Conservation (phyloP, 768 basidiomycete species). For the Amyloporia xantha region DNA sequence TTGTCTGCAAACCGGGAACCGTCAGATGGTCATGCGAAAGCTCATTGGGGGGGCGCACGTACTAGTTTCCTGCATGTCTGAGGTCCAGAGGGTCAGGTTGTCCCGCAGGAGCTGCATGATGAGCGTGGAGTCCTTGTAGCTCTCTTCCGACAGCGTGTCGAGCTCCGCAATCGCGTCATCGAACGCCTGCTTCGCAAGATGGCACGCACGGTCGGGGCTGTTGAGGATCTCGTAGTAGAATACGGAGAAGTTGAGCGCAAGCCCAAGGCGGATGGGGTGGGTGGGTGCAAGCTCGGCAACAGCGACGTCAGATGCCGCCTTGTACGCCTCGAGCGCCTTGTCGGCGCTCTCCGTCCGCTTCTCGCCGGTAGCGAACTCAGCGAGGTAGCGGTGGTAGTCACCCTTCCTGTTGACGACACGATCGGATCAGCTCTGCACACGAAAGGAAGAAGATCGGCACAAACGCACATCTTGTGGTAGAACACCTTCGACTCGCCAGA, state of each 20-base stretch:
- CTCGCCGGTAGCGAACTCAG: constrained; percentile 95
- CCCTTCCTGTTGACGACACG: constrained; percentile 66
- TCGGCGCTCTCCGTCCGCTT: constrained; percentile 94
- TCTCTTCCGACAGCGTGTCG: constrained; percentile 95
- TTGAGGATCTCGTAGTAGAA: constrained; percentile 99
- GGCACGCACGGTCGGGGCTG: constrained; percentile 95
- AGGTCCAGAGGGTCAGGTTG: constrained; percentile 96
- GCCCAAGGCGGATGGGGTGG: constrained; percentile 95
- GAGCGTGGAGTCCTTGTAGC: constrained; percentile 96
- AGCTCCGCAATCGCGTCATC: constrained; percentile 98
- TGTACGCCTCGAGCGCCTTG: constrained; percentile 94
- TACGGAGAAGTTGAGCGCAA: constrained; percentile 96
- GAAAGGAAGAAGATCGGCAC: constrained; percentile 1
- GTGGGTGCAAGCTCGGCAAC: constrained; percentile 90
- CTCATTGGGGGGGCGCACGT: constrained; percentile 29
- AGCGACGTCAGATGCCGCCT: constrained; percentile 93
- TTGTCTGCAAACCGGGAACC: neutral
- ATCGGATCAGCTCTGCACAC: constrained; percentile 16
- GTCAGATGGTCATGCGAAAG: neutral
- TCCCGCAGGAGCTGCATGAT: constrained; percentile 94
- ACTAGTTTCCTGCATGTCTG: constrained; percentile 91
- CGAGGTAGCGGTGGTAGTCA: constrained; percentile 96
- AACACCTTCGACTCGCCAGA: constrained; percentile 96
- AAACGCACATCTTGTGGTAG: constrained; percentile 93
- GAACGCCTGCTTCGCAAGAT: constrained; percentile 96